Evolutionary conservation across 2,329 filamentous ascomycete species (phyloP), one percentile per base, ranked within the genome.

Genomic region (Amauroascus niger): DNA sequence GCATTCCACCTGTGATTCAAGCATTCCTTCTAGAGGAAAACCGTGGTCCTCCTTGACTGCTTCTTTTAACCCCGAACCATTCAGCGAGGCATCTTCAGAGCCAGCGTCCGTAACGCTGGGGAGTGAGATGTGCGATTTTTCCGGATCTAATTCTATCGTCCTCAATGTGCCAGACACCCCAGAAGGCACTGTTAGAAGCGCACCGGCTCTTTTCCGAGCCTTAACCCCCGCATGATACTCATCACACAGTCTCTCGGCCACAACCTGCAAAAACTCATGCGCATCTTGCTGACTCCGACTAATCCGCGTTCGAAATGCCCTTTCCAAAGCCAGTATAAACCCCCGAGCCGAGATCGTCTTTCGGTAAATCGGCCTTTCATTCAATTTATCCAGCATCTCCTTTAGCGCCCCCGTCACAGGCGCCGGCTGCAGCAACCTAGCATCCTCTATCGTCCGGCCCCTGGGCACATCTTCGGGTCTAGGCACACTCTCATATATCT

Each of bases 241-340:
- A 65, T 98, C 93, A 63, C 88, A 89, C 53, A 98, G 75, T 50
- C 91, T 80, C 72, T 98, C 91, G 2, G 88, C 86, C 11, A 98
- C 85, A 48, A 97, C 84, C 71, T 98, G 93, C 53, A 98, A 72
- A 59, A 98, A 96, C 68, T 98, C 93, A 65, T 98, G 93, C 9
- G 93, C 93, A 73, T 98, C 93, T 70, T 98, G 93, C 70, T 98
- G 93, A 65, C 93, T 88, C 52, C 91, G 79, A 66, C 87, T 96
- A 62, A 98, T 95, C 62, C 87, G 83, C 63, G 94, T 91, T 53
- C 82, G 82, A 65, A 96, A 98, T 0, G 91, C 89, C 28, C 76
- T 75, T 72, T 98, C 93, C 49, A 98, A 75, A 0, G 87, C 84
- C 58, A 79, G 76, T 41, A 98, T 86, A 65, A 98, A 96, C 0